Base-by-base conservation (phyloP, 2,329 filamentous ascomycete species). In the Moelleriella libera region DNA sequence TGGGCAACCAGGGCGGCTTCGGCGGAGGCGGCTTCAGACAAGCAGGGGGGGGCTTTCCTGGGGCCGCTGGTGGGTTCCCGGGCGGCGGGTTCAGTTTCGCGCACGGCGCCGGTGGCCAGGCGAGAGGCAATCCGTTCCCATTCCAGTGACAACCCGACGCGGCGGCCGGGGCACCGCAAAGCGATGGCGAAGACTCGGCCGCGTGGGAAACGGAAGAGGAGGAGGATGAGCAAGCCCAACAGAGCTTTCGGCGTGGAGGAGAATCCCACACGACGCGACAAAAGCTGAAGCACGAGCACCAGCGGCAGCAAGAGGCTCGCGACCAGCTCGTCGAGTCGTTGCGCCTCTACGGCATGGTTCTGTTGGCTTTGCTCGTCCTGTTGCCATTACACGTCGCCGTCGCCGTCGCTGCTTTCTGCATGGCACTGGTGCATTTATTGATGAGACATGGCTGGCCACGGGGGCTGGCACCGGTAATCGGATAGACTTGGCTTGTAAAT, bases 1-100 rank as follows among this genome's bases (percentile, higher is more conserved):
- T 88, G 82, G 83, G 83, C 49, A 73, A 74, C 54, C 76, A 78
- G 52, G 76, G 71, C 29, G 72, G 72, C 42, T 76, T 76, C 45
- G 74, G 74, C 39, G 74, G 74, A 21, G 50, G 69, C 48, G 71
- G 71, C 41, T 73, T 72, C 55, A 71, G 74, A 44, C 68, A 66
- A 45, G 68, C 68, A 37, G 21, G 21, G 41, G 68, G 72, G 44
- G 76, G 77, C 14, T 73, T 74, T 63, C 67, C 66, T 21, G 63
- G 66, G 5, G 68, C 74, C 37, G 57, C 69, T 62, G 75, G 75
- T 44, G 72, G 75, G 21, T 70, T 69, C 58, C 63, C 60, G 7
- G 61, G 63, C 32, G 53, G 51, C 45, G 71, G 74, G 49, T 83
- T 82, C 64, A 72, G 72, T 53, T 83, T 82, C 48, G 63, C 64